phyloP scores from a whole-genome alignment of 2,329 filamentous ascomycete species.

The Colletotrichum zoysiae region DNA sequence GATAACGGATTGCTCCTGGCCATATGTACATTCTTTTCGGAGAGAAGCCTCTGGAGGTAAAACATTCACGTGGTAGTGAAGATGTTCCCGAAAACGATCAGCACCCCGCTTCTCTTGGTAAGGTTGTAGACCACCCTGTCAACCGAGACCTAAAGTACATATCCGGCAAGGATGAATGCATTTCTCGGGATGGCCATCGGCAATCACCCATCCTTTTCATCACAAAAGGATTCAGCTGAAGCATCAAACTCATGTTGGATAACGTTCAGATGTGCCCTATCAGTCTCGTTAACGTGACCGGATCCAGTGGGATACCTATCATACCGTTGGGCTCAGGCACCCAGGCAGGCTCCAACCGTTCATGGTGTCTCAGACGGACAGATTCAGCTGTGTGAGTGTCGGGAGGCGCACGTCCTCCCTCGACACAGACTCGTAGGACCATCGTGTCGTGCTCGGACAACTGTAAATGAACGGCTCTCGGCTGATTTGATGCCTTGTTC shows the following conservation, averaged over 20 bases:
- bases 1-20: too few relatives aligned
- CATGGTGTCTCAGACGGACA: conserved; percentile 8
- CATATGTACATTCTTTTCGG: background rate
- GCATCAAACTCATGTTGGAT: background rate
- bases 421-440: background rate
- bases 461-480: background rate
- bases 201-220: background rate
- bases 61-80: background rate
- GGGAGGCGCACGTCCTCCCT: conserved; percentile 16
- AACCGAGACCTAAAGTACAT: background rate
- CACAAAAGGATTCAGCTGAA: background rate
- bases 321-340: background rate
- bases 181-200: background rate
- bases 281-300: too few relatives aligned
- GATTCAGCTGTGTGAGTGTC: background rate
- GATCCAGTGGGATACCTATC: background rate
- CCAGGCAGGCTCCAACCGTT: conserved; percentile 29
- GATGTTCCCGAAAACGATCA: conserved; percentile 13
- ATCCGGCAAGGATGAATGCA: background rate
- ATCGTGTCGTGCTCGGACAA: conserved; percentile 26
- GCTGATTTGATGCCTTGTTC: background rate
- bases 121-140: background rate
- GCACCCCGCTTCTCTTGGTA: background rate
- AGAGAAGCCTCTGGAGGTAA: background rate
- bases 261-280: background rate